Conservation (phyloP, 306 rosid genomes). For the Medicago truncatula region MtrunA17r5.0-ANR NC_053049.1:725501-726000, state of each 20-base stretch:
- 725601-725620: neutral
- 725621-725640: constrained; percentile 9
- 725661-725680: neutral
- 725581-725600: neutral
- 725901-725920: neutral
- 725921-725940: neutral
- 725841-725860: neutral
- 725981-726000: neutral
- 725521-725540: no score
- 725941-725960: neutral
- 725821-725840: neutral
- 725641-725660: constrained; percentile 3
- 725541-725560: no score
- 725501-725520: neutral
- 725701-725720: neutral
- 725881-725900: neutral
- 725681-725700: constrained; percentile 11
- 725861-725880: neutral
- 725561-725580: neutral
- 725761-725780: no score
- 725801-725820: neutral
- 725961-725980: neutral
- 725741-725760: no score
- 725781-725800: neutral
- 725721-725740: no score